These are phyloP conservation scores for Schwanniomyces vanrijiae DNA, from an alignment of 805 yeast species.

Conservation along the genomic window DNA sequence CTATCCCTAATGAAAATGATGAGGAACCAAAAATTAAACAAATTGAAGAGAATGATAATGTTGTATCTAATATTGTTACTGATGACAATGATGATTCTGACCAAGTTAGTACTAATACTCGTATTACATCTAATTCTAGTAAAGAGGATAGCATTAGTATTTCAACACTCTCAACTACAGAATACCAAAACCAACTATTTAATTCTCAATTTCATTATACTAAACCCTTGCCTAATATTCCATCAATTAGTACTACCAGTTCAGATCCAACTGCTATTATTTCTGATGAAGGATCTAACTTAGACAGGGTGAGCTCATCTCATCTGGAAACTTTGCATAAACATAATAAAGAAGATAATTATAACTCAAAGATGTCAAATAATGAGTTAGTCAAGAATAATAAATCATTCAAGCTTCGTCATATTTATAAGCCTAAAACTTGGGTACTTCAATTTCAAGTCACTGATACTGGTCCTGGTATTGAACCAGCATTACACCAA, in stretches of 20 bases:
- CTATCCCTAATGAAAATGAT: not conserved
- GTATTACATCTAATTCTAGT: not conserved
- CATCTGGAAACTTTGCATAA: not conserved
- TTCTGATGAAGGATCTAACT: not conserved
- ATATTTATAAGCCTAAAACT: constrained; percentile 36
- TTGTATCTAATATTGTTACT: not conserved
- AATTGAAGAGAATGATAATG: not conserved
- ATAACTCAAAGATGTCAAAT: constrained; percentile 12
- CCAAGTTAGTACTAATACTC: not conserved
- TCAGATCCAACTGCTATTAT: not conserved
- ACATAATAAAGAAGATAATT: not conserved
- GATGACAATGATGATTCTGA: not conserved
- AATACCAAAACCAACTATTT: constrained; percentile 38
- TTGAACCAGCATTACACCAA: constrained; percentile 75
- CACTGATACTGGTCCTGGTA: constrained; percentile 92
- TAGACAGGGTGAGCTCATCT: not conserved
- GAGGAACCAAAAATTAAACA: not conserved
- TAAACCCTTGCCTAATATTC: constrained; percentile 19
- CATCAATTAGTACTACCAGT: constrained; percentile 2
- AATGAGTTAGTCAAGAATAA: constrained; percentile 36
- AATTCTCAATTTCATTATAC: constrained; percentile 29
- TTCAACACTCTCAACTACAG: constrained; percentile 35
- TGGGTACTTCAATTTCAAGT: constrained; percentile 75
- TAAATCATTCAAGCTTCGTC: constrained; percentile 33
- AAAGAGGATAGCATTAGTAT: constrained; percentile 26